Evolutionary conservation across 805 yeast species (phyloP).

Genomic region (Sugiyamaella floridensis): DNA sequence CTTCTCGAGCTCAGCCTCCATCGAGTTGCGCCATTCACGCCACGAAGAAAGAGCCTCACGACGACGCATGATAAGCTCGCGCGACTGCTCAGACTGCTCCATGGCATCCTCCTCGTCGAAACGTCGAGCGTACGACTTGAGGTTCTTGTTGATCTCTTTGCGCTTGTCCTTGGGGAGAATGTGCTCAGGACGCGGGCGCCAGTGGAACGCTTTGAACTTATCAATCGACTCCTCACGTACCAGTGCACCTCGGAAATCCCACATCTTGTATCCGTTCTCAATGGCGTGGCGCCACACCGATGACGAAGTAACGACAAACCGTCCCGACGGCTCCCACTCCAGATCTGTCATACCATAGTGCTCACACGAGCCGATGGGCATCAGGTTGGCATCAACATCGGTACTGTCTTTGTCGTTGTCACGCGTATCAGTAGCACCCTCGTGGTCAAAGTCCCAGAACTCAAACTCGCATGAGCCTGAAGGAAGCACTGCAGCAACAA

Average conservation of each 20-base stretch:
- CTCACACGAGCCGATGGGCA: slow-evolving; percentile 55
- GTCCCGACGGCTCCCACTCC: slow-evolving; percentile 94
- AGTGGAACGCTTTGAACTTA: slow-evolving; percentile 78
- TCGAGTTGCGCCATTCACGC: slow-evolving; percentile 64
- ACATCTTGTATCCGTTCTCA: slow-evolving; percentile 87
- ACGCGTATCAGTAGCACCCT: slow-evolving; percentile 35
- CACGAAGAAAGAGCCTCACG: slow-evolving; percentile 79
- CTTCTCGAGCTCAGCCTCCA: slow-evolving; percentile 41
- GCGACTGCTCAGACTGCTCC: slow-evolving; percentile 88
- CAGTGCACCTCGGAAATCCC: slow-evolving; percentile 72
- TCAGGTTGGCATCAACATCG: slow-evolving; percentile 51
- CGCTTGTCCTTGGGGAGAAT: slow-evolving; percentile 68
- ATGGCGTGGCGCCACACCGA: slow-evolving; percentile 75
- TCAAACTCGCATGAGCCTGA: slow-evolving; percentile 57
- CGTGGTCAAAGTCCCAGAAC: slow-evolving; percentile 79
- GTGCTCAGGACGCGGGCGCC: slow-evolving; percentile 96
- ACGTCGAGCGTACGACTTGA: slow-evolving; percentile 83
- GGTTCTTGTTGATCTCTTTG: slow-evolving; percentile 84
- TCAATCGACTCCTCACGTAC: slow-evolving; percentile 72
- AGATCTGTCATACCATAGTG: slow-evolving; percentile 75
- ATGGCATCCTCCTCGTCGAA: slow-evolving; percentile 93
- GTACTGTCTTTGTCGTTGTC: slow-evolving; percentile 31
- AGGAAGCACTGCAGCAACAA: slow-evolving; percentile 40
- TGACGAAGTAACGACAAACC: slow-evolving; percentile 83
- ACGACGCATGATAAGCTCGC: slow-evolving; percentile 81